These are phyloP conservation scores for Kuraishia cidri DNA, from an alignment of 805 yeast species.

Conservation along the genomic window DNA sequence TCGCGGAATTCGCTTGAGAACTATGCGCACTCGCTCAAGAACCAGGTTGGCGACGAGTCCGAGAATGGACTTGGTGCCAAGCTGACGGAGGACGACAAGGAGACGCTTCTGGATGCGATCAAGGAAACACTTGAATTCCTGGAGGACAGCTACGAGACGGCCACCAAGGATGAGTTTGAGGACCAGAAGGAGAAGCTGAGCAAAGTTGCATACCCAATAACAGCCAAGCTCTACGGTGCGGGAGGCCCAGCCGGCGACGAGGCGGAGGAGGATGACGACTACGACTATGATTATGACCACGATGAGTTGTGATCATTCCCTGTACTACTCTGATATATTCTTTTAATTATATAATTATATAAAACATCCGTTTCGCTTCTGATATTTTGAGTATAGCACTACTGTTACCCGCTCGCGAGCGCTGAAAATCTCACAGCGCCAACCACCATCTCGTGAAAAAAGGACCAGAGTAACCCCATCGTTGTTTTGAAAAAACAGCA, in stretches of 20 bases:
- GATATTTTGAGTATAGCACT: no score
- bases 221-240: slow-evolving; percentile 72
- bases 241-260: slow-evolving; percentile 33
- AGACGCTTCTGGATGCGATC: slow-evolving; percentile 77
- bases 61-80: slow-evolving; percentile 64
- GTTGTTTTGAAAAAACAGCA: no score
- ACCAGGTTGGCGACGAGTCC: slow-evolving; percentile 37
- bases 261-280: slow-evolving; percentile 39
- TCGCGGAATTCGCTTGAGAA: slow-evolving; percentile 84
- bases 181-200: slow-evolving; percentile 83
- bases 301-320: slow-evolving; percentile 49
- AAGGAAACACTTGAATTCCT: slow-evolving; percentile 61
- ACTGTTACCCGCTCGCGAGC: no score
- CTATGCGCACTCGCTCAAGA: slow-evolving; percentile 77
- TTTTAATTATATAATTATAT: no score
- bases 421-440: no score
- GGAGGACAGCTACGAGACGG: slow-evolving; percentile 79
- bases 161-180: slow-evolving; percentile 86
- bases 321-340: no score
- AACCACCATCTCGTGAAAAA: no score
- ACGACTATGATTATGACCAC: slow-evolving; percentile 42
- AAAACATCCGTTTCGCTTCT: no score
- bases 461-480: no score
- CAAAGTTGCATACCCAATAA: slow-evolving; percentile 83
- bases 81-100: slow-evolving; percentile 86